A percentile compares a stretch with the other conserved stretches of the same genome.
phyloP scores from a whole-genome alignment of 805 yeast genomes.

The Wickerhamiella occidentalis region DNA sequence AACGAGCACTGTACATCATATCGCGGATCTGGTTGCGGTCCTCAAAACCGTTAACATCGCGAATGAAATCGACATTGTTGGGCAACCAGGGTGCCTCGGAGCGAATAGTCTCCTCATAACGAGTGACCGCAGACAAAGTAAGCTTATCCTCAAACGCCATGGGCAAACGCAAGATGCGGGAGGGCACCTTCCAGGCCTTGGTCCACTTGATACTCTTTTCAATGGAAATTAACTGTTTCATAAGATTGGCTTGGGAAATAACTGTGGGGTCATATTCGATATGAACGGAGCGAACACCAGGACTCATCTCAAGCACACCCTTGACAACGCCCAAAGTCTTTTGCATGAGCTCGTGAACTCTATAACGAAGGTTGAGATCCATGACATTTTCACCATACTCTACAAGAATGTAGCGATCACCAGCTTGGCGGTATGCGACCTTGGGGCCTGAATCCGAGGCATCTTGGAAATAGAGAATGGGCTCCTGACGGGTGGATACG shows the following conservation, averaged over 20 bases:
- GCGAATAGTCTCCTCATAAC: constrained; percentile 90
- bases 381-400: constrained; percentile 85
- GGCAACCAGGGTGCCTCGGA: constrained; percentile 96
- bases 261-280: constrained; percentile 63
- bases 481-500: constrained; percentile 52
- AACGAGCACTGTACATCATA: constrained; percentile 79
- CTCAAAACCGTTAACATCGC: constrained; percentile 65
- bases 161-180: constrained; percentile 74
- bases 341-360: constrained; percentile 72
- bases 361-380: constrained; percentile 75
- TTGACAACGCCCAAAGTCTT: constrained; percentile 50
- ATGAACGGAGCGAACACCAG: constrained; percentile 90
- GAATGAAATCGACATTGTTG: constrained; percentile 90
- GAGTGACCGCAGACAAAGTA: constrained; percentile 76
- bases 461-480: constrained; percentile 48
- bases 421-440: constrained; percentile 89
- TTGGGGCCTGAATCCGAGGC: constrained; percentile 44
- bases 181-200: constrained; percentile 74
- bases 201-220: constrained; percentile 64
- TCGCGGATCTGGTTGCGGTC: constrained; percentile 64
- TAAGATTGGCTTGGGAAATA: constrained; percentile 48
- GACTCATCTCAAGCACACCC: constrained; percentile 92
- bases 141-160: constrained; percentile 93
- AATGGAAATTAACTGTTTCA: constrained; percentile 55
- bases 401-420: constrained; percentile 82